Evolutionary conservation across 352 stramenopile species (phyloP), one percentile per base, ranked within the genome.

Genomic region (Globisporangium cylindrosporum): DNA sequence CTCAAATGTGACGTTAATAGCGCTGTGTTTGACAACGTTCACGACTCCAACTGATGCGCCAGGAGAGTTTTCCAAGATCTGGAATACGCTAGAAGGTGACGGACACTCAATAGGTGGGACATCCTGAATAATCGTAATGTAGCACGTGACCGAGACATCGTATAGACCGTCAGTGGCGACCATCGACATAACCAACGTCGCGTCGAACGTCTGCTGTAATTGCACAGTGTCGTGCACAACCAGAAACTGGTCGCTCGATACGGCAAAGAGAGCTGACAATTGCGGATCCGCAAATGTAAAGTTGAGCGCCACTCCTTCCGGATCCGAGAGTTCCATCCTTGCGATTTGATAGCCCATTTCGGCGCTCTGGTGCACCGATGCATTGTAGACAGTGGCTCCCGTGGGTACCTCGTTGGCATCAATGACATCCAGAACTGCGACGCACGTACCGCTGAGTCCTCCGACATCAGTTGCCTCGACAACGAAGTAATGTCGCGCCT

Each of bases 341-440:
- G 20, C 53, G 10, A 68, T 68, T 36, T 62, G 62, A 10, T 68
- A 49, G 4, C 59, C 76, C 60, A 48, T 60, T 12, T 12, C 64
- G 20, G 64, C 76, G 41, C 56, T 74, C 41, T 71, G 64, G 36
- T 81, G 75, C 15, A 84, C 59, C 0, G 73, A 77, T 41, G 73
- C 73, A 27, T 75, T 80, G 62, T 79, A 83, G 41, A 53, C 32
- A 10, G 43, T 70, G 25, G 65, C 36, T 2, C 80, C 80, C 22
- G 64, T 54, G 0, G 80, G 80, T 6, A 72, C 60, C 49, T 88
- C 80, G 36, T 88, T 60, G 1, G 78, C 66, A 58, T 88, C 76
- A 4, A 74, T 46, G 1, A 88, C 70, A 12, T 86, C 73, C 0
- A 88, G 25, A 8, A 73, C 56, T 53, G 73, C 29, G 3, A 78